These are phyloP conservation scores for Lotus japonicus DNA, from an alignment of 306 rosid genomes.

Conservation along the genomic window DNA sequence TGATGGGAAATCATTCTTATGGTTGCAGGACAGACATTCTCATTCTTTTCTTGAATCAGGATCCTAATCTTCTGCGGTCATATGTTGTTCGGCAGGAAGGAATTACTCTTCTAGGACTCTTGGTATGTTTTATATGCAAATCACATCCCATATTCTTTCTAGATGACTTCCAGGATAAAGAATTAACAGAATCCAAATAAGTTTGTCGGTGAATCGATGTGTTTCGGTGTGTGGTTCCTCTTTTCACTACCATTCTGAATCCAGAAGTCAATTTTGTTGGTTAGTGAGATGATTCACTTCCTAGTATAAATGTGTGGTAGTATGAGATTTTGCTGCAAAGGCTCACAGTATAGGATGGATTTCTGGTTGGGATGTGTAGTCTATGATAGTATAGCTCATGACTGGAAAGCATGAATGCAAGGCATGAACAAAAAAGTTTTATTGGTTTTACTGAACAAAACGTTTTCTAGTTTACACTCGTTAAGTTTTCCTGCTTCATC, in stretches of 20 bases:
- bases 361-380: neutral
- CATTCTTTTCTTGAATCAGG: conserved; percentile 93
- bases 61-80: conserved; percentile 88
- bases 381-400: neutral
- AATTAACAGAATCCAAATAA: neutral
- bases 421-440: neutral
- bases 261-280: neutral
- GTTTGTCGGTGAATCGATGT: neutral
- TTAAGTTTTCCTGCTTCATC: neutral
- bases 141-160: conserved; percentile 2
- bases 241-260: neutral
- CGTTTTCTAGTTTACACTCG: neutral
- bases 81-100: conserved; percentile 92
- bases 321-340: neutral
- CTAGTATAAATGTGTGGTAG: neutral
- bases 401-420: neutral
- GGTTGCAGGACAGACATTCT: conserved; percentile 99
- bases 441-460: neutral
- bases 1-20: conserved; percentile 42
- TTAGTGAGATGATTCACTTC: neutral
- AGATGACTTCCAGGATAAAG: neutral
- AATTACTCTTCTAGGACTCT: conserved; percentile 65
- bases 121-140: conserved; percentile 47
- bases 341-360: neutral
- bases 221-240: neutral